Evolutionary conservation across 768 basidiomycete genomes (phyloP).

Genomic region (Kwoniella dejecticola): DNA sequence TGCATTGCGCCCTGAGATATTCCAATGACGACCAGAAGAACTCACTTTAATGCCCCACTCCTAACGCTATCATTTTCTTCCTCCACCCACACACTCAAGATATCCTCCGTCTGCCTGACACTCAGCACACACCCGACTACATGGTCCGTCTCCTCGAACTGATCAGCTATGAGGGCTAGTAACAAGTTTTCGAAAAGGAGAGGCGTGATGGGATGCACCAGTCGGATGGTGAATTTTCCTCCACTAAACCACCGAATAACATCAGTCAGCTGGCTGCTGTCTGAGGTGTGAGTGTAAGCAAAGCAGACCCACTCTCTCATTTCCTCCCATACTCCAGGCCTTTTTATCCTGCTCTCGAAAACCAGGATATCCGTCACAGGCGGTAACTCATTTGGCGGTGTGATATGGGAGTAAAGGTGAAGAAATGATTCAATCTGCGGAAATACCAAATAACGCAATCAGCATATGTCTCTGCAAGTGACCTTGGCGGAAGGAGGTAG

Average conservation of each 20-base stretch:
- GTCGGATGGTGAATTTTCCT: conserved; percentile 92
- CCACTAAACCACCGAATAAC: no score
- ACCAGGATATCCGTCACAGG: conserved; percentile 93
- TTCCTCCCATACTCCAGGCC: conserved; percentile 91
- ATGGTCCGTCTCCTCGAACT: conserved; percentile 66
- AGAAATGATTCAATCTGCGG: conserved; percentile 89
- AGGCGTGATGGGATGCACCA: conserved; percentile 65
- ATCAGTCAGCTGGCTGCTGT: neutral
- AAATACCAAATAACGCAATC: neutral
- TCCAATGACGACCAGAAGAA: conserved; percentile 12
- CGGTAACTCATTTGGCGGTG: conserved; percentile 76
- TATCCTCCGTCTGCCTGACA: conserved; percentile 83
- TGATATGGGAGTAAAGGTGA: conserved; percentile 88
- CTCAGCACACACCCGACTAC: conserved; percentile 95
- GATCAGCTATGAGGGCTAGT: conserved; percentile 83
- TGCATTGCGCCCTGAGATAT: conserved; percentile 2
- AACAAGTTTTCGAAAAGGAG: conserved; percentile 58
- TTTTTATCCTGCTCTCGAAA: conserved; percentile 79
- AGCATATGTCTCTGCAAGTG: neutral
- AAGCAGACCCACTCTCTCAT: conserved; percentile 65
- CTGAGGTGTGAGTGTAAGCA: neutral
- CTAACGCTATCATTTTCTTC: conserved; percentile 74
- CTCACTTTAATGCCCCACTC: conserved; percentile 79
- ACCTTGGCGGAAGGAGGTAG: neutral
- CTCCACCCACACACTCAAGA: conserved; percentile 88